Conservation (phyloP, 805 yeast species). For the Ogataea henricii region DNA sequence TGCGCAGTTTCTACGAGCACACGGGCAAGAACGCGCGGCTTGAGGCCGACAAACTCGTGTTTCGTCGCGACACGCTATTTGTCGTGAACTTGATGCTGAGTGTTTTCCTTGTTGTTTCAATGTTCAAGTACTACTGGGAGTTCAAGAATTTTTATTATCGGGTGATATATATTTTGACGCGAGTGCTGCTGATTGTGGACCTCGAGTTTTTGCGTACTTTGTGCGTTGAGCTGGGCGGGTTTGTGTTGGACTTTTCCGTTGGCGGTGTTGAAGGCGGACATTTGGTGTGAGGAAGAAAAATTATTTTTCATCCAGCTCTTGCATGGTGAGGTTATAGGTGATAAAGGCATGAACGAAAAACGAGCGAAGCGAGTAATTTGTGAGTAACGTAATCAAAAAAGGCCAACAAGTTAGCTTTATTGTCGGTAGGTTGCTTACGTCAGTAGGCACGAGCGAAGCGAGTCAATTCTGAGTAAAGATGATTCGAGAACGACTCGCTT, state of each 20-base stretch:
- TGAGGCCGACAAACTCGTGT: slow-evolving; percentile 21
- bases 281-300: neutral
- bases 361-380: too few species aligned
- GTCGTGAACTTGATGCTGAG: slow-evolving; percentile 10
- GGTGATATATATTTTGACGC: slow-evolving; percentile 15
- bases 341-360: too few species aligned
- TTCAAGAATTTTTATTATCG: slow-evolving; percentile 13
- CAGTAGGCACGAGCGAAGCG: too few species aligned
- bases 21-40: slow-evolving; percentile 22
- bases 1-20: slow-evolving; percentile 18
- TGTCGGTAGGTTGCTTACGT: too few species aligned
- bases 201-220: slow-evolving; percentile 25
- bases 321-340: too few species aligned
- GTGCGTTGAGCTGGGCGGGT: slow-evolving; percentile 24
- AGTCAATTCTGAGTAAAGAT: too few species aligned
- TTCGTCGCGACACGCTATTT: slow-evolving; percentile 23
- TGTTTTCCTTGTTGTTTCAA: slow-evolving; percentile 14
- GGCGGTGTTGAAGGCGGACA: neutral
- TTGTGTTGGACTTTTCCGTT: slow-evolving; percentile 14
- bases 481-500: too few species aligned
- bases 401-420: too few species aligned
- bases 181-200: slow-evolving; percentile 23
- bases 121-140: slow-evolving; percentile 25
- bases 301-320: too few species aligned
- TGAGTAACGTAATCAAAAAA: too few species aligned